These are phyloP conservation scores for Ogataea naganishii DNA, from an alignment of 805 yeast species.

Conservation along the genomic window DNA sequence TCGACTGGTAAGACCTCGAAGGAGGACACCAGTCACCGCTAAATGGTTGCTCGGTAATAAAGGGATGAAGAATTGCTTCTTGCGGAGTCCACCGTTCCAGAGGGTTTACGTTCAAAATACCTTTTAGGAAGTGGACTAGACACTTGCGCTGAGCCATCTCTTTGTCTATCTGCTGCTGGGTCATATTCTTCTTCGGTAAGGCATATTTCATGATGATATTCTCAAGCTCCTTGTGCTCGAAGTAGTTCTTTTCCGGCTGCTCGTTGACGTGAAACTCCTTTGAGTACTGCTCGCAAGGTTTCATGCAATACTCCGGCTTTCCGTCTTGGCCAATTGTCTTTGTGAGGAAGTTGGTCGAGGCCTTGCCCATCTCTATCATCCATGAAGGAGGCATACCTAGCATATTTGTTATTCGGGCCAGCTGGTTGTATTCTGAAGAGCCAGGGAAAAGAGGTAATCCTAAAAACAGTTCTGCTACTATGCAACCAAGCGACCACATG, in stretches of 20 bases:
- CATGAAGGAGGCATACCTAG: slow-evolving; percentile 86
- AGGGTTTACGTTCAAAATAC: slow-evolving; percentile 78
- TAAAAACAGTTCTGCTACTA: slow-evolving; percentile 49
- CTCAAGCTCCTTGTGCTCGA: slow-evolving; percentile 50
- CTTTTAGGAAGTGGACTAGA: slow-evolving; percentile 68
- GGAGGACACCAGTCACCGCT: slow-evolving; percentile 48
- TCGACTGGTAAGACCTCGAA: no score
- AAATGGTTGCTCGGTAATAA: slow-evolving; percentile 57
- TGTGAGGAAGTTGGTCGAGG: slow-evolving; percentile 60
- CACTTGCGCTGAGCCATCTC: slow-evolving; percentile 68
- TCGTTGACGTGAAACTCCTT: slow-evolving; percentile 51
- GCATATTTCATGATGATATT: slow-evolving; percentile 77
- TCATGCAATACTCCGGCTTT: slow-evolving; percentile 18
- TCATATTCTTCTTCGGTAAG: slow-evolving; percentile 51
- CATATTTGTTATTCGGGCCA: slow-evolving; percentile 73
- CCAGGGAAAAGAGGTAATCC: slow-evolving; percentile 96
- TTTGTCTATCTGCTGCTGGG: slow-evolving; percentile 44
- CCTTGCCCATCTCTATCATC: slow-evolving; percentile 96
- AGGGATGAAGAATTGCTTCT: slow-evolving; percentile 89
- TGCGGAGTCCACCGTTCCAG: slow-evolving; percentile 95
- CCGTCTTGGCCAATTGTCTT: slow-evolving; percentile 22
- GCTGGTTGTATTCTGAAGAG: slow-evolving; percentile 84
- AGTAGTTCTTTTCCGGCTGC: slow-evolving; percentile 79
- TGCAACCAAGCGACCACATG: slow-evolving; percentile 61
- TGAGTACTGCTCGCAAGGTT: slow-evolving; percentile 36